These are phyloP conservation scores for Rhynchosporium graminicola DNA, from an alignment of 2,329 filamentous ascomycete species.

Conservation along the genomic window DNA sequence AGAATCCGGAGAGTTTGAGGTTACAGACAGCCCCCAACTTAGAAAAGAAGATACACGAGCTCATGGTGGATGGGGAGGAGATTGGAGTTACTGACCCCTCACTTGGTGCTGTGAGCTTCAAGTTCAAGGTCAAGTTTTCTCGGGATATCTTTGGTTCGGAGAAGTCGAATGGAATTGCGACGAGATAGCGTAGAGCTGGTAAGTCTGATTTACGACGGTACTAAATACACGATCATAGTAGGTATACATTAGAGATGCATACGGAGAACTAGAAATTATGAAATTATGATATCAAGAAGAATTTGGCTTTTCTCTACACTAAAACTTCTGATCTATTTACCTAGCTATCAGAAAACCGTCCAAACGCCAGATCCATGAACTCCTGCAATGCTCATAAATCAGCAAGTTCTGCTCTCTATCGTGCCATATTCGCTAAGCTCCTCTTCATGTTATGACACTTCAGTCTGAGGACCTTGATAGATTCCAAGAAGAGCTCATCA, in stretches of 20 bases:
- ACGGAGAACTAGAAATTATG: slow-evolving; percentile 9
- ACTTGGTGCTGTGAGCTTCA: slow-evolving; percentile 55
- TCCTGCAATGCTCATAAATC: slow-evolving; percentile 36
- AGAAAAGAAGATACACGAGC: slow-evolving; percentile 70
- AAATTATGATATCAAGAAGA: slow-evolving; percentile 22
- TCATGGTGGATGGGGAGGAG: slow-evolving; percentile 82
- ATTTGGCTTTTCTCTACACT: slow-evolving; percentile 22
- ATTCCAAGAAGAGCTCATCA: slow-evolving; percentile 89
- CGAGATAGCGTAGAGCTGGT: neutral
- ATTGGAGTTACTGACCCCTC: slow-evolving; percentile 92
- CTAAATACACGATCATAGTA: slow-evolving; percentile 6
- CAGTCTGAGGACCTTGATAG: slow-evolving; percentile 78
- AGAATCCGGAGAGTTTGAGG: slow-evolving; percentile 77
- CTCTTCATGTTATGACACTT: slow-evolving; percentile 77
- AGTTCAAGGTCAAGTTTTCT: slow-evolving; percentile 38
- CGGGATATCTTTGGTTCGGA: slow-evolving; percentile 19
- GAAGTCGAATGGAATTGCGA: slow-evolving; percentile 7
- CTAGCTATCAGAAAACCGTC: slow-evolving; percentile 28
- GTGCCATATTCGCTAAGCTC: slow-evolving; percentile 50
- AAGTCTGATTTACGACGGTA: neutral
- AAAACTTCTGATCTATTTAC: slow-evolving; percentile 21
- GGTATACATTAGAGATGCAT: neutral
- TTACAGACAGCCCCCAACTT: slow-evolving; percentile 84
- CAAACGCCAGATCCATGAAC: slow-evolving; percentile 38
- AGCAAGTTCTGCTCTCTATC: slow-evolving; percentile 10